Conservation (phyloP, 305 asterid species). For the Solanum hybrid region DNA sequence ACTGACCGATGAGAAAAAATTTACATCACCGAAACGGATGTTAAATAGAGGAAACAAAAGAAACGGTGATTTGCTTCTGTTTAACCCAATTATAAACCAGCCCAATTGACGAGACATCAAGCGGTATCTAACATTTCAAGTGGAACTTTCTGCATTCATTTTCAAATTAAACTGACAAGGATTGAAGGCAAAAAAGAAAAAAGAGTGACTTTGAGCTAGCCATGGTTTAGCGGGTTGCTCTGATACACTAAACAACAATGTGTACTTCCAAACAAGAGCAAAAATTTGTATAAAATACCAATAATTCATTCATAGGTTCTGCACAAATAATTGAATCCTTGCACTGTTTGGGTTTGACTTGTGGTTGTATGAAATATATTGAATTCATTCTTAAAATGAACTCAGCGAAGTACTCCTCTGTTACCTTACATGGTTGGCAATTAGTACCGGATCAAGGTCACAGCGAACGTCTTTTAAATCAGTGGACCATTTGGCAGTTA, state of each 20-base stretch:
- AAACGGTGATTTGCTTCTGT: neutral
- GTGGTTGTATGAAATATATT: neutral
- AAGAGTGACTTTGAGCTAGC: neutral
- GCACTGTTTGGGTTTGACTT: neutral
- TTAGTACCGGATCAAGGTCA: slow-evolving; percentile 89
- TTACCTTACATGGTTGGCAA: slow-evolving; percentile 86
- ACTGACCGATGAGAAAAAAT: neutral
- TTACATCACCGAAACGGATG: neutral
- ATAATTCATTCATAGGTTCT: neutral
- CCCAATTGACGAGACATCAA: neutral
- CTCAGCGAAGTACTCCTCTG: neutral
- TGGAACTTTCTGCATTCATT: neutral
- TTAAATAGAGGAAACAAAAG: neutral
- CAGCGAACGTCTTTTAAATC: slow-evolving; percentile 82
- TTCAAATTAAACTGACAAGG: neutral
- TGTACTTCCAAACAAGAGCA: neutral
- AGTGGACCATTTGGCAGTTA: slow-evolving; percentile 88
- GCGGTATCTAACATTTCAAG: neutral
- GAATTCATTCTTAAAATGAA: neutral
- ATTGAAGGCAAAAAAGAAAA: neutral
- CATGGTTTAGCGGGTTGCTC: neutral
- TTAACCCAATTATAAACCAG: neutral
- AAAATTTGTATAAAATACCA: neutral
- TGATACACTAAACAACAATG: neutral
- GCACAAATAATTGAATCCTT: neutral